Evolutionary conservation across 2,329 filamentous ascomycete species (phyloP), one percentile per base, ranked within the genome.

Genomic region (Furcasterigmium sp.): DNA sequence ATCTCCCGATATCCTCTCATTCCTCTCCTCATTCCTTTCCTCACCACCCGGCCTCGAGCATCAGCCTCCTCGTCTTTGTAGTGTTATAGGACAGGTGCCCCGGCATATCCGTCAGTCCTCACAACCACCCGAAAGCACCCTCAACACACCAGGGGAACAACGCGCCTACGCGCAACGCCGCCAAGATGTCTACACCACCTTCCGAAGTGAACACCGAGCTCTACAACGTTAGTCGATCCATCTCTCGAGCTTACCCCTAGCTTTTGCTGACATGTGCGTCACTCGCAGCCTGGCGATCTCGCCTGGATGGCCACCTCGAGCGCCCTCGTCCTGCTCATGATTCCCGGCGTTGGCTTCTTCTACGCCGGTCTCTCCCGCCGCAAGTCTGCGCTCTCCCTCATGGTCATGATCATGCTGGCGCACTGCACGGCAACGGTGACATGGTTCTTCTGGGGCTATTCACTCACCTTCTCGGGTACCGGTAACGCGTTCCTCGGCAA

Each of bases 401-500:
- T 95, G 63, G 91, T 87, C 76, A 76, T 95, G 4, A 87, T 87
- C 13, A 78, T 95, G 69, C 84, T 95, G 70, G 84, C 87, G 14
- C 79, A 85, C 4, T 86, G 80, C 10, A 80, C 94, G 51, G 80
- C 90, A 47, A 84, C 82, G 39, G 94, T 95, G 67, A 88, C 95
- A 60, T 95, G 90, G 89, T 95, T 94, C 72, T 91, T 95, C 72
- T 95, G 89, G 89, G 89, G 89, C 38, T 95, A 91, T 65, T 91
- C 86, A 10, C 70, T 95, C 41, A 77, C 87, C 49, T 95, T 94
- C 65, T 90, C 87, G 7, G 87, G 90, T 64, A 80, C 80, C 18
- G 87, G 87, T 45, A 85, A 84, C 53, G 74, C 74, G 51, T 95
- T 82, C 70, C 84, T 95, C 47, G 89, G 89, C 37, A 78, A 90